Base-by-base conservation (phyloP, 768 basidiomycete species). In the Phallus indusiatus region DNA sequence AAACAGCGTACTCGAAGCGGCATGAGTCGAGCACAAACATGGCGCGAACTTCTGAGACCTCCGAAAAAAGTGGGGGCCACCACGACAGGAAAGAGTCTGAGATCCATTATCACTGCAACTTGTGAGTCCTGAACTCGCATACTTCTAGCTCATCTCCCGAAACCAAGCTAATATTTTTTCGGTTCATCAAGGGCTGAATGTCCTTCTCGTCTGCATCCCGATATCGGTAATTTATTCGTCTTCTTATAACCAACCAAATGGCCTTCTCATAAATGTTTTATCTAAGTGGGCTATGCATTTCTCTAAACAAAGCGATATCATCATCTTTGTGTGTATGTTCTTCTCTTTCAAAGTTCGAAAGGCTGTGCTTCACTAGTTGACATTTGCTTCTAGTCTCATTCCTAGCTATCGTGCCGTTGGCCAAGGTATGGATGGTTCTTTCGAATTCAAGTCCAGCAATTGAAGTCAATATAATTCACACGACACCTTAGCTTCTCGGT, bases 351-450 rank as follows among this genome's bases (percentile, higher is more conserved):
- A 12, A 3, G 28, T 7, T 53, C 21, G 18, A 5, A 24, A 22
- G 11, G n/a, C 20, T 22, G 51, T 53, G 49, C 54, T 33, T 53
- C 20, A 5, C 17, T 21, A 35, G 16, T 16, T 52, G 14, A 61
- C 24, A 9, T 33, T 47, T 24, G 8, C 46, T 49, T 60, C 55
- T 61, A 89, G 86, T 86, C 66, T 82, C 84, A 1, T 90, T 93
- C 67, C 71, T 90, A 47, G 82, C 91, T 9, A 94, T 94, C 60
- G 80, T 94, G 61, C 91, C 91, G 6, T 76, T 93, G 5, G 90
- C 90, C 46, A 89, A 90, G 73, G 86, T 86, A 47, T 22, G 21
- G 22, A 28, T 22, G 17, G 1, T 11, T 1, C 18, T 52, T 22
- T 34, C 2, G 20, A 20, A 21, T 36, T 24, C 17, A 12, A 47